Conservation (phyloP, 1,284 basidiomycete species). For the Ustilago crameri region DNA sequence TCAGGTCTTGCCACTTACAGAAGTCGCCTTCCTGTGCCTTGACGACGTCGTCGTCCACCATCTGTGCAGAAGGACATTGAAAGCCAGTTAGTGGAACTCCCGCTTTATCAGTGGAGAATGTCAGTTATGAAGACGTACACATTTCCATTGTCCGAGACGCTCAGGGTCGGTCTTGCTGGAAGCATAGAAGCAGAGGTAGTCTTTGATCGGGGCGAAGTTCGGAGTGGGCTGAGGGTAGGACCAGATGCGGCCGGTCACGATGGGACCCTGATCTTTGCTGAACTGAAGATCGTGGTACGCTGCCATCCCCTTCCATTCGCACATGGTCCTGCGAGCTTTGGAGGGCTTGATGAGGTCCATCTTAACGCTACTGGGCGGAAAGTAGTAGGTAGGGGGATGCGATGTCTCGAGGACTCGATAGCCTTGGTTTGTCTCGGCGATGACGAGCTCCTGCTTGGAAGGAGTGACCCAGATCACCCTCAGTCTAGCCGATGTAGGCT, state of each 20-base stretch:
- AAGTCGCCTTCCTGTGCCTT: slow-evolving; percentile 63
- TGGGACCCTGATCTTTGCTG: slow-evolving; percentile 33
- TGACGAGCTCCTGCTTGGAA: slow-evolving; percentile 51
- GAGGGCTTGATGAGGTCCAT: slow-evolving; percentile 46
- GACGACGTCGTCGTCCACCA: slow-evolving; percentile 62
- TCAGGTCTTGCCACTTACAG: no score
- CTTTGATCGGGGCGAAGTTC: slow-evolving; percentile 53
- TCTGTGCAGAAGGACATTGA: slow-evolving; percentile 12
- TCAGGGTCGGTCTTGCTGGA: slow-evolving; percentile 52
- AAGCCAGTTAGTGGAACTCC: not conserved
- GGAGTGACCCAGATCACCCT: slow-evolving; percentile 59
- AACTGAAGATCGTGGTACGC: slow-evolving; percentile 60
- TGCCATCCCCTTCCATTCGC: slow-evolving; percentile 66
- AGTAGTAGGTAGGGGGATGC: slow-evolving; percentile 64
- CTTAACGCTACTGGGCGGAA: slow-evolving; percentile 55
- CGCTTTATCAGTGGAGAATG: not conserved
- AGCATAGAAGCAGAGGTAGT: slow-evolving; percentile 65
- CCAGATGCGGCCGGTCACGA: slow-evolving; percentile 58
- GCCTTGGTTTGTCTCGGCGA: slow-evolving; percentile 63
- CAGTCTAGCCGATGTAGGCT: slow-evolving; percentile 52
- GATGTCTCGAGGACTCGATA: slow-evolving; percentile 64
- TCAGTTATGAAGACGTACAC: slow-evolving; percentile 28
- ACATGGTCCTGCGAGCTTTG: slow-evolving; percentile 59
- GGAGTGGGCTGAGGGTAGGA: slow-evolving; percentile 61
- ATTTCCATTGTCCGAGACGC: slow-evolving; percentile 55